Conservation (phyloP, 306 rosid species). For the Cucumis cinereus region DNA sequence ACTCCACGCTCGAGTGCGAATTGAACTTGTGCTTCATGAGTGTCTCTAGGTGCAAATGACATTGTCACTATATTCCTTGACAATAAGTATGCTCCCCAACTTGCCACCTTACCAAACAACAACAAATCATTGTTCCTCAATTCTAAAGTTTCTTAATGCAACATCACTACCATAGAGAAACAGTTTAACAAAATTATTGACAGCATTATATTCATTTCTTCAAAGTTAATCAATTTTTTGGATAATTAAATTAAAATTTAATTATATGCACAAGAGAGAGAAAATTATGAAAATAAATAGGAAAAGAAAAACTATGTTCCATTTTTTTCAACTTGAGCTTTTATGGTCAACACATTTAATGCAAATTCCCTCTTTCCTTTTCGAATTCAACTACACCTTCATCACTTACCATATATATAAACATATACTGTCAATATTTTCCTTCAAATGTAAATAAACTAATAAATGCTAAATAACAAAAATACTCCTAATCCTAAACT, state of each 20-base stretch:
- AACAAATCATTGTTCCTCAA: neutral
- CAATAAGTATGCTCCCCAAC: conserved; percentile 88
- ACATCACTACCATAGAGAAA: too few relatives aligned
- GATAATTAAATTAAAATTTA: too few relatives aligned
- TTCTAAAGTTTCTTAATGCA: neutral
- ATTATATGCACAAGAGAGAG: too few relatives aligned
- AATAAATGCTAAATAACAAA: too few relatives aligned
- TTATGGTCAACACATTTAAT: neutral
- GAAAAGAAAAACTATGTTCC: neutral
- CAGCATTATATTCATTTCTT: neutral
- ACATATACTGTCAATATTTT: neutral
- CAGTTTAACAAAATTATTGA: neutral
- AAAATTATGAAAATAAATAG: neutral
- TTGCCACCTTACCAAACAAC: conserved; percentile 53
- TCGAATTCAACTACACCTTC: neutral
- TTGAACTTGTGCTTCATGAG: conserved; percentile 89
- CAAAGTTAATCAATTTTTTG: neutral
- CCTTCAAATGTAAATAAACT: neutral
- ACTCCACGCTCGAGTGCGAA: conserved; percentile 96
- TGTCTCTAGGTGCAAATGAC: conserved; percentile 93
- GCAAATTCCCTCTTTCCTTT: neutral
- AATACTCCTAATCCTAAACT: too few relatives aligned
- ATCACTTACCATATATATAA: neutral
- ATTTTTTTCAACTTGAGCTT: neutral
- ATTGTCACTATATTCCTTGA: conserved; percentile 63